These are phyloP conservation scores for Silene noctiflora DNA, from an alignment of 179 eudicot genomes.

Conservation along the genomic window DNA sequence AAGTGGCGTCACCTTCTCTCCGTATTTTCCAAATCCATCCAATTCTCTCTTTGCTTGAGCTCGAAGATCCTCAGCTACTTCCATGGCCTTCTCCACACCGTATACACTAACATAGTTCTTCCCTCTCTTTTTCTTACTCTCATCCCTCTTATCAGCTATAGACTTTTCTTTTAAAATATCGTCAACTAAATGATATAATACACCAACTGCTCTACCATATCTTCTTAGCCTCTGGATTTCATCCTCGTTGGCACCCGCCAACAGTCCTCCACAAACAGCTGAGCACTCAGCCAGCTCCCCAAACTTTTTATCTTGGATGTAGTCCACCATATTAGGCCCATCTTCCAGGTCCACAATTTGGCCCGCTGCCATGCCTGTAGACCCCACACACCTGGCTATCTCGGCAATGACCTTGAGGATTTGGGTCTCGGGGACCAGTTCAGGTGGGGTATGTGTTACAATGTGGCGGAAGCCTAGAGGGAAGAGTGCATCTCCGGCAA, in stretches of 20 bases:
- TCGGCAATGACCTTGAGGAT: slow-evolving; percentile 62
- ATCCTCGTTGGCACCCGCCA: slow-evolving; percentile 75
- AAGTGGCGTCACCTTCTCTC: slow-evolving; percentile 66
- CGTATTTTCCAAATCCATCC: slow-evolving; percentile 68
- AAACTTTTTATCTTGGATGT: slow-evolving; percentile 79
- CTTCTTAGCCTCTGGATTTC: slow-evolving; percentile 69
- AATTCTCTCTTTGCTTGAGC: slow-evolving; percentile 65
- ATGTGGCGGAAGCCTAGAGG: slow-evolving; percentile 82
- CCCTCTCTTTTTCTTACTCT: slow-evolving; percentile 29
- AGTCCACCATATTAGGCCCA: slow-evolving; percentile 58
- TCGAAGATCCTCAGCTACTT: slow-evolving; percentile 72
- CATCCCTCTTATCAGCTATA: slow-evolving; percentile 23
- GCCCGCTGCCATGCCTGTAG: slow-evolving; percentile 93
- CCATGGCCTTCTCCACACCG: slow-evolving; percentile 77
- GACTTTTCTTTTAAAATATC: slow-evolving; percentile 54
- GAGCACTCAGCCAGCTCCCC: slow-evolving; percentile 95
- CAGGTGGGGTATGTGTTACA: slow-evolving; percentile 65
- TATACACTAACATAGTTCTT: slow-evolving; percentile 72
- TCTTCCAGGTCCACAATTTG: slow-evolving; percentile 84
- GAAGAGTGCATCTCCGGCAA: slow-evolving; percentile 92
- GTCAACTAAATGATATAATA: slow-evolving; percentile 72
- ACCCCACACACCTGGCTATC: slow-evolving; percentile 87
- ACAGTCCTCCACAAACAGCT: slow-evolving; percentile 80
- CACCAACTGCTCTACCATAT: slow-evolving; percentile 82
- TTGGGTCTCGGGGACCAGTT: slow-evolving; percentile 63